A percentile compares a stretch with the other conserved stretches of the same genome.
Conservation (phyloP, 2,329 filamentous ascomycete genomes). For the Phaeosphaeriaceae sp. region DNA sequence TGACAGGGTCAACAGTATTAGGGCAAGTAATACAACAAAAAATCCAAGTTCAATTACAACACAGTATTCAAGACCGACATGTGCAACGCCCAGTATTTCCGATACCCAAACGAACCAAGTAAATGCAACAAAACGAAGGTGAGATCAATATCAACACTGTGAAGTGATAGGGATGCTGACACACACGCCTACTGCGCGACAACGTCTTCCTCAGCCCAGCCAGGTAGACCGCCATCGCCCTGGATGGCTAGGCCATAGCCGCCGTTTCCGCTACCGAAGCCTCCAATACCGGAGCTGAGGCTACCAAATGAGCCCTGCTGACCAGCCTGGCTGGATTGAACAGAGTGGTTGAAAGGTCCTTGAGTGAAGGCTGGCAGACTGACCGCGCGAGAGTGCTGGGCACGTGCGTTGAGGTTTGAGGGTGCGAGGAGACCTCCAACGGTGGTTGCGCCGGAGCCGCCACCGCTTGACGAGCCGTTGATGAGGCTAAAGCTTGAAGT, state of each 20-base stretch:
- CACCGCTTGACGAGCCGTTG: constrained; percentile 49
- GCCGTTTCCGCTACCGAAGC: constrained; percentile 60
- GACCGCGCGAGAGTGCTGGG: constrained; percentile 79
- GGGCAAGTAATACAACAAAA: constrained; percentile 5
- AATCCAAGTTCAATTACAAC: constrained; percentile 8
- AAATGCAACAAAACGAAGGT: constrained; percentile 8
- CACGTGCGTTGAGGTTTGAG: constrained; percentile 64
- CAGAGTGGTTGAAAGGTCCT: constrained; percentile 59
- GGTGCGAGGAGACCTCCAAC: constrained; percentile 81
- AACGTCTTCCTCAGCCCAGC: constrained; percentile 70
- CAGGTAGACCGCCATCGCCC: constrained; percentile 63
- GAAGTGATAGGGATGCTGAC: constrained; percentile 28
- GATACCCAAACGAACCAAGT: not conserved
- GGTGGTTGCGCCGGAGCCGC: constrained; percentile 65
- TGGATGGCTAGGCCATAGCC: constrained; percentile 67
- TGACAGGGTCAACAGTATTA: constrained; percentile 5
- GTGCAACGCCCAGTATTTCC: not conserved
- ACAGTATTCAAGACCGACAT: constrained; percentile 4
- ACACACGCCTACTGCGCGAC: constrained; percentile 55
- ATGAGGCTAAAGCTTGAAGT: constrained; percentile 58
- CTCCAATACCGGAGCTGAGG: constrained; percentile 65
- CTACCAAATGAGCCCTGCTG: constrained; percentile 62
- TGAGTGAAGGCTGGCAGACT: constrained; percentile 80
- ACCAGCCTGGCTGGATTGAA: constrained; percentile 45
- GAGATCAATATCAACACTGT: constrained; percentile 40